Evolutionary conservation across 1,284 basidiomycete genomes (phyloP).

Genomic region (Cerrena zonata): DNA sequence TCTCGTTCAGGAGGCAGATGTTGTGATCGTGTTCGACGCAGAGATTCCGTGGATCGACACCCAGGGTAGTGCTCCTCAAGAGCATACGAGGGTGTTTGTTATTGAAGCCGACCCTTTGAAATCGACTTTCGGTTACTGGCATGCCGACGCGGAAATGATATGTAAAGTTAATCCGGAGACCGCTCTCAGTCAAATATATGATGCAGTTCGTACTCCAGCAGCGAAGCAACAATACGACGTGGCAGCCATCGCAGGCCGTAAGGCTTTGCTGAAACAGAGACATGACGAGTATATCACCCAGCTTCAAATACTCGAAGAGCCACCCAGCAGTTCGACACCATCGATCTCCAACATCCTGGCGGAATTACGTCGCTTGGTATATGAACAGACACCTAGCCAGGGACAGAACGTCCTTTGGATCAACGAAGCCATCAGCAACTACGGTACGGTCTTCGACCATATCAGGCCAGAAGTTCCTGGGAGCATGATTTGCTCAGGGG

Average conservation of each 20-base stretch:
- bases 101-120: slow-evolving; percentile 63
- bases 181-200: slow-evolving; percentile 47
- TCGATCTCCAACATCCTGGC: slow-evolving; percentile 31
- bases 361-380: slow-evolving; percentile 32
- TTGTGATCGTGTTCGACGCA: slow-evolving; percentile 57
- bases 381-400: slow-evolving; percentile 29
- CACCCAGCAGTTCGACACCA: slow-evolving; percentile 20
- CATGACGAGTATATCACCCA: slow-evolving; percentile 24
- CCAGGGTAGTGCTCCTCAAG: slow-evolving; percentile 35
- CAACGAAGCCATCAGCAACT: slow-evolving; percentile 63
- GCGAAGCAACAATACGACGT: slow-evolving; percentile 8
- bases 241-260: slow-evolving; percentile 8
- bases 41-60: slow-evolving; percentile 64
- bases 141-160: slow-evolving; percentile 51
- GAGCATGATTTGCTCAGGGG: slow-evolving; percentile 49
- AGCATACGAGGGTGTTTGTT: slow-evolving; percentile 48
- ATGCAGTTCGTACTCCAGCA: slow-evolving; percentile 6
- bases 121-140: slow-evolving; percentile 45
- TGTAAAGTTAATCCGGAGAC: slow-evolving; percentile 51
- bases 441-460: slow-evolving; percentile 48
- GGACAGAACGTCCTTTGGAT: slow-evolving; percentile 44
- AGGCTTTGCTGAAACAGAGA: slow-evolving; percentile 12
- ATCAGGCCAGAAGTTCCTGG: slow-evolving; percentile 49
- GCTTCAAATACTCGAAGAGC: slow-evolving; percentile 19
- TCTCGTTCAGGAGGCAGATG: slow-evolving; percentile 50